Evolutionary conservation across 169 alveolate species (phyloP), one percentile per base, ranked within the genome.

Genomic region (Plasmodium berghei): DNA sequence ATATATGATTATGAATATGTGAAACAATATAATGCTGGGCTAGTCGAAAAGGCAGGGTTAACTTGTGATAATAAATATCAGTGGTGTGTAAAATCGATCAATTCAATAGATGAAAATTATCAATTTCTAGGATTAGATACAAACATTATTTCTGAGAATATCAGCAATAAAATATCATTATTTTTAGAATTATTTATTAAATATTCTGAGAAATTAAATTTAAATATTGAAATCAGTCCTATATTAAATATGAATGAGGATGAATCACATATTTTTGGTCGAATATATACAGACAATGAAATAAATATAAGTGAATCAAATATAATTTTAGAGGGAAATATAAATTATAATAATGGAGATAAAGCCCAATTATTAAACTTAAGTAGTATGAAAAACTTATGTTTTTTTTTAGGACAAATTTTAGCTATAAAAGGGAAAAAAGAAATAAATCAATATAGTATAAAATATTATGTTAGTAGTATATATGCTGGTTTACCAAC

Each of bases 401-500:
- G 72, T 55, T 85, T 72, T 58, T 85, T 85, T 70, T 71, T 71
- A 63, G 91, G 91, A 4, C 91, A 85, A 70, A 85, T 85, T n/a
- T 58, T 85, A 85, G 87, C 87, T 52, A 70, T 85, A 71, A 85
- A 85, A 42, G 91, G 91, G 24, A 85, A 85, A 52, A 85, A 71
- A 70, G 91, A 85, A 85, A 85, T 85, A 18, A 71, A 85, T 73
- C 91, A 85, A 54, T 85, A 48, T 45, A 85, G 87, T 70, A 85
- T 70, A 71, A 85, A 85, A 70, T 85, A 85, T 58, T 85, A 69
- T 42, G 91, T 85, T 20, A 85, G 64, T 63, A 59, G 20, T 58
- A 71, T 85, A 58, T 70, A 70, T 63, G 91, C 91, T 62, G 91
- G 91, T 4, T 71, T 85, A 49, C 91, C 91, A n/a, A 71, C 74